A percentile compares a stretch with the other conserved stretches of the same genome.
Conservation (phyloP, 352 stramenopile genomes). For the Phytophthora ramorum region DNA sequence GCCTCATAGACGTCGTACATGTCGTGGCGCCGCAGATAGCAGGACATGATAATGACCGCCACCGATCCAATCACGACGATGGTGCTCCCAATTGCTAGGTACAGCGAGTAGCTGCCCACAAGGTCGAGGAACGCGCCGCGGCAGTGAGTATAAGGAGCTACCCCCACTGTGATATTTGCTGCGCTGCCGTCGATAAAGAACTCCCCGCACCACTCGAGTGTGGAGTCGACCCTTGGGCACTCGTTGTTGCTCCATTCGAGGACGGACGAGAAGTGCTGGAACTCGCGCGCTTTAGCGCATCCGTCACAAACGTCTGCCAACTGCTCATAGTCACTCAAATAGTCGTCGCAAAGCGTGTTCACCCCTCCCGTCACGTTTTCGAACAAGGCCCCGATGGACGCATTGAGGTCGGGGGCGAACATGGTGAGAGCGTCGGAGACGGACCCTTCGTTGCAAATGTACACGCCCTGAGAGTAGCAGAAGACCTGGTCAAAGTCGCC, state of each 20-base stretch:
- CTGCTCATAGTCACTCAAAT: slow-evolving; percentile 37
- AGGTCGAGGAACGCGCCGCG: slow-evolving; percentile 53
- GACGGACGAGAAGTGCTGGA: slow-evolving; percentile 67
- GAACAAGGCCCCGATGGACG: slow-evolving; percentile 37
- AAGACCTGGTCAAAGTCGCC: slow-evolving; percentile 68
- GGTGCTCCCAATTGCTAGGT: slow-evolving; percentile 46
- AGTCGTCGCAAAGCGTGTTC: slow-evolving; percentile 63
- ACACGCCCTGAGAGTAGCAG: slow-evolving; percentile 74
- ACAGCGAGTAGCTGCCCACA: slow-evolving; percentile 44
- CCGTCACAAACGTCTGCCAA: slow-evolving; percentile 60
- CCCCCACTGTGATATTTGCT: slow-evolving; percentile 35
- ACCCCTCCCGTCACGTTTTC: slow-evolving; percentile 56
- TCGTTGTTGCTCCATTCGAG: slow-evolving; percentile 84
- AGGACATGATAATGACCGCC: slow-evolving; percentile 57
- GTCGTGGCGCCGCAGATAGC: slow-evolving; percentile 47
- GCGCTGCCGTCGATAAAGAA: slow-evolving; percentile 51
- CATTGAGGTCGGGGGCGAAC: slow-evolving; percentile 51
- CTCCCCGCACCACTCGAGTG: slow-evolving; percentile 69
- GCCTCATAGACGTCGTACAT: slow-evolving; percentile 38
- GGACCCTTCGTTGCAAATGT: slow-evolving; percentile 68
- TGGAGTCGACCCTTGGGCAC: slow-evolving; percentile 56
- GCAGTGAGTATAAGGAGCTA: slow-evolving; percentile 56
- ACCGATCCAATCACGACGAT: slow-evolving; percentile 48
- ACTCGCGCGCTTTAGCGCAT: slow-evolving; percentile 60
- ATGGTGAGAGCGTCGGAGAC: slow-evolving; percentile 53